These are phyloP conservation scores for Saccharomycopsis javanensis DNA, from an alignment of 805 yeast species.

Conservation along the genomic window DNA sequence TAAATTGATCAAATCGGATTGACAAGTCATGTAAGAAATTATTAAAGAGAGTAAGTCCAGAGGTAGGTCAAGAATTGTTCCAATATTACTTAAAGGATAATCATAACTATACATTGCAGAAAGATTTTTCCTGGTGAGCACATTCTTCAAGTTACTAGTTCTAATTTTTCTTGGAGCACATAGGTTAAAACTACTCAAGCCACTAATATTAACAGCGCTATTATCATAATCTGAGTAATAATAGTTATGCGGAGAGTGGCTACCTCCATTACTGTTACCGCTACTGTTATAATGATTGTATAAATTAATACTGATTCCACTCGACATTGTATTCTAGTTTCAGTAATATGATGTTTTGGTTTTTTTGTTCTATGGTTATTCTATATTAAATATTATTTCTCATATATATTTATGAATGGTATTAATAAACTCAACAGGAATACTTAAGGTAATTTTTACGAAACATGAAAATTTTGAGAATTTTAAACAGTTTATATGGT, in stretches of 20 bases:
- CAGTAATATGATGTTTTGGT: no score
- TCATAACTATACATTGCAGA: neutral
- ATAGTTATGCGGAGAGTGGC: neutral
- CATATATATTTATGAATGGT: no score
- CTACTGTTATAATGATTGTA: neutral
- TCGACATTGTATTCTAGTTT: neutral
- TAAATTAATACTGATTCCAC: neutral
- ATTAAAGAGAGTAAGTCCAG: neutral
- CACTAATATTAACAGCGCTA: neutral
- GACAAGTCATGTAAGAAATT: slow-evolving; percentile 10
- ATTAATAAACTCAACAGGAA: no score
- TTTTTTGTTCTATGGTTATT: neutral
- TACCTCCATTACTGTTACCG: neutral
- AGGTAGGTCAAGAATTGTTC: neutral
- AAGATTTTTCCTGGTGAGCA: neutral
- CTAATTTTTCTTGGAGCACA: neutral
- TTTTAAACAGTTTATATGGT: no score
- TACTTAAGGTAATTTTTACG: no score
- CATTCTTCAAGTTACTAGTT: neutral
- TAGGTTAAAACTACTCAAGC: neutral
- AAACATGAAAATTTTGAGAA: no score
- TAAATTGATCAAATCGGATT: slow-evolving; percentile 23
- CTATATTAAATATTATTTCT: no score
- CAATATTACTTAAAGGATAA: neutral
- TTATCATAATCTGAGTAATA: neutral